Conservation (phyloP, 2,329 filamentous ascomycete genomes). For the Raffaelea ambrosiae region DNA sequence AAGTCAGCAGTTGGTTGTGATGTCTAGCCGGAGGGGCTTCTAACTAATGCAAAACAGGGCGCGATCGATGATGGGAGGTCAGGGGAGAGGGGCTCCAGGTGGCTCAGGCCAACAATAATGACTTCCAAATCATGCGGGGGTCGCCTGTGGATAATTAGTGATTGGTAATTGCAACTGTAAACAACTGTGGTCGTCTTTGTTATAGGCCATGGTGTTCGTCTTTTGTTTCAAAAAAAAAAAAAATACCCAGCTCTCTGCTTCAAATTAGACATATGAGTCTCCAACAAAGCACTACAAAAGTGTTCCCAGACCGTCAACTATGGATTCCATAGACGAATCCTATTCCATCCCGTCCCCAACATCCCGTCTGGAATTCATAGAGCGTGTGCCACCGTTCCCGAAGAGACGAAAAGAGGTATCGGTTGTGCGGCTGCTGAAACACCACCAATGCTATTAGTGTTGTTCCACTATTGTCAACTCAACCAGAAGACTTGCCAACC, state of each 20-base stretch:
- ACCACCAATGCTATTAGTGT: constrained; percentile 17
- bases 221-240: too few species aligned
- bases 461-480: constrained; percentile 16
- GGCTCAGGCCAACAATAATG: not conserved
- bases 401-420: constrained; percentile 8
- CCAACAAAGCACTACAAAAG: too few species aligned
- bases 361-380: not conserved
- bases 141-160: too few species aligned
- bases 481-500: constrained; percentile 1
- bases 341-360: not conserved
- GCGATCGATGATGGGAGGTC: constrained; percentile 37
- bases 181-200: too few species aligned
- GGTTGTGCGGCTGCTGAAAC: constrained; percentile 18
- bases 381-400: not conserved
- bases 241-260: too few species aligned
- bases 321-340: not conserved
- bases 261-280: too few species aligned
- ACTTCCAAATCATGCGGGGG: too few species aligned
- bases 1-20: constrained; percentile 37
- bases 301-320: not conserved
- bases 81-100: constrained; percentile 12
- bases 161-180: too few species aligned
- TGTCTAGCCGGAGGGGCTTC: too few species aligned
- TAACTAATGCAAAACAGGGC: too few species aligned
- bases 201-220: too few species aligned